A percentile compares a stretch with the other conserved stretches of the same genome.
Evolutionary conservation across 805 yeast genomes (phyloP).

Genomic region (Myxozyma sirexii): DNA sequence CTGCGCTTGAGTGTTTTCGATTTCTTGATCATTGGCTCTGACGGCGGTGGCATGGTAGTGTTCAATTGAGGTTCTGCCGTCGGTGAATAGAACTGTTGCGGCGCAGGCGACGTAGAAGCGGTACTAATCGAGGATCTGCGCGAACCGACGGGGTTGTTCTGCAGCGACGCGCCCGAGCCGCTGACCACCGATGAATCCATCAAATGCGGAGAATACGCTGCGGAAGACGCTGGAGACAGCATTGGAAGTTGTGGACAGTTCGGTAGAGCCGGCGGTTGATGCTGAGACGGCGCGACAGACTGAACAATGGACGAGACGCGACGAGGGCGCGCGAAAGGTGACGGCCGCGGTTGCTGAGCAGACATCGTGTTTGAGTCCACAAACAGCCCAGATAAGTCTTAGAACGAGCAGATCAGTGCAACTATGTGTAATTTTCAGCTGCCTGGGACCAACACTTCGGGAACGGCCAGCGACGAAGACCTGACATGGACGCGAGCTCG

Average conservation of each 20-base stretch:
- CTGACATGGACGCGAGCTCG: neutral
- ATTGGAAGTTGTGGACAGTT: neutral
- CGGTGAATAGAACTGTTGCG: neutral
- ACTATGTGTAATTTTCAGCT: neutral
- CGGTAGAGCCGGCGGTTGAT: neutral
- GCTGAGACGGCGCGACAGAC: slow-evolving; percentile 10
- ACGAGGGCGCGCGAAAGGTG: slow-evolving; percentile 30
- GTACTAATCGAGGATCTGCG: slow-evolving; percentile 1
- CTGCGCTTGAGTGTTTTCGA: slow-evolving; percentile 55
- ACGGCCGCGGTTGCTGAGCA: slow-evolving; percentile 21
- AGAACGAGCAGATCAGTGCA: neutral
- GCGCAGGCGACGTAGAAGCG: neutral
- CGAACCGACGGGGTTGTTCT: neutral
- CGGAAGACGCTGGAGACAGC: neutral
- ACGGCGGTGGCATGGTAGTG: neutral
- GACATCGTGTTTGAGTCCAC: neutral
- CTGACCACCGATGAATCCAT: neutral
- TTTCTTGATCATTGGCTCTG: neutral
- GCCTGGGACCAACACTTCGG: no score
- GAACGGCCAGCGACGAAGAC: no score
- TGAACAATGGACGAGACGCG: slow-evolving; percentile 34
- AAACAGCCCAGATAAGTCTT: no score
- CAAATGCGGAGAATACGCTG: neutral
- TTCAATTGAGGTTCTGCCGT: neutral
- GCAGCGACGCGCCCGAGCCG: neutral